These are phyloP conservation scores for Fusarium staphyleae DNA, from an alignment of 2,329 filamentous ascomycete species.

Conservation along the genomic window DNA sequence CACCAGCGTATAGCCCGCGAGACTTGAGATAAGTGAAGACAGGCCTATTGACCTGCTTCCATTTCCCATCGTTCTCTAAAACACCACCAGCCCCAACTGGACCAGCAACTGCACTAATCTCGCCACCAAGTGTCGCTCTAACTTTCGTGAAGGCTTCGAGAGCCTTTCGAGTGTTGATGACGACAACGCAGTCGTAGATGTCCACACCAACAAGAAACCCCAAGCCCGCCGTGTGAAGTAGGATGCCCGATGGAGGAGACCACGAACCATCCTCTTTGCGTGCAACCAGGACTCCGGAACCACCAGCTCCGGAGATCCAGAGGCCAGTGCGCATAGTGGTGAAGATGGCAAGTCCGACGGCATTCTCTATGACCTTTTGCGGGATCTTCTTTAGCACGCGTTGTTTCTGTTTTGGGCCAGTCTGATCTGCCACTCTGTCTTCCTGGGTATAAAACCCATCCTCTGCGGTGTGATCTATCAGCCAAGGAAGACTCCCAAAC, in stretches of 20 bases:
- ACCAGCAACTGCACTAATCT: slow-evolving; percentile 76
- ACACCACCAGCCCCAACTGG: slow-evolving; percentile 74
- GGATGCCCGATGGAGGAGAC: slow-evolving; percentile 82
- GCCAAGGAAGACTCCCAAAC: background rate
- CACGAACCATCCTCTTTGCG: slow-evolving; percentile 71
- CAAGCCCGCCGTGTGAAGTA: slow-evolving; percentile 79
- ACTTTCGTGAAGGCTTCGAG: slow-evolving; percentile 78
- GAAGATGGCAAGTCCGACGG: slow-evolving; percentile 74
- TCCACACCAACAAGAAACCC: slow-evolving; percentile 83
- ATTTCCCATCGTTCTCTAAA: slow-evolving; percentile 64
- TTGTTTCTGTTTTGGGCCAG: slow-evolving; percentile 50
- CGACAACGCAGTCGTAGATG: slow-evolving; percentile 86
- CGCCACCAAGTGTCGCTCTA: slow-evolving; percentile 77
- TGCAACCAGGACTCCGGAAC: slow-evolving; percentile 68
- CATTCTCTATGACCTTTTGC: slow-evolving; percentile 65
- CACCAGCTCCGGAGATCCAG: slow-evolving; percentile 71
- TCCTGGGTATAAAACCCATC: slow-evolving; percentile 60
- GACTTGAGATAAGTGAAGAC: slow-evolving; percentile 79
- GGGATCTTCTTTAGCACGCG: slow-evolving; percentile 61
- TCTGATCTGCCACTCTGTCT: slow-evolving; percentile 35
- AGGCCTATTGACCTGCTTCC: slow-evolving; percentile 59
- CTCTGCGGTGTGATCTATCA: slow-evolving; percentile 44
- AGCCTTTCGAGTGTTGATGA: slow-evolving; percentile 80
- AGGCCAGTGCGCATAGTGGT: slow-evolving; percentile 72
- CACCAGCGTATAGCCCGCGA: slow-evolving; percentile 83